Evolutionary conservation across 2,329 filamentous ascomycete genomes (phyloP), one percentile per base, ranked within the genome.

Genomic region (Colletotrichum musae): DNA sequence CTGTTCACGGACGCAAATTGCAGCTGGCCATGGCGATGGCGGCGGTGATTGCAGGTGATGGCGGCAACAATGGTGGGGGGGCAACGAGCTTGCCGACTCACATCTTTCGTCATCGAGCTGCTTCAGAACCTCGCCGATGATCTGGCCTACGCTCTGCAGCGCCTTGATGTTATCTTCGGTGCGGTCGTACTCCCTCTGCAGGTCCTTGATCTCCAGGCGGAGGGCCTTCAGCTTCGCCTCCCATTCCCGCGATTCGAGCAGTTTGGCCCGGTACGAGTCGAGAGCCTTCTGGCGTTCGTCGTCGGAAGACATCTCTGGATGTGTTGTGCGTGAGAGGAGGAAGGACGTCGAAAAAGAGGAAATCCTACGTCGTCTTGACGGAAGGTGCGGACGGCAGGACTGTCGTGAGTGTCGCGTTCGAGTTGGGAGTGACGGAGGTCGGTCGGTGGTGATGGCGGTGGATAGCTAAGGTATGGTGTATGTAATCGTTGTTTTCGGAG

Each of bases 141-240:
- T 99, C 85, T 99, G 96, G 58, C 96, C 96, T 64, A 99, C 96
- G 81, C 96, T 98, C 86, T 99, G 96, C 78, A 99, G 86, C 74
- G 96, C 96, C 87, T 99, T 99, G 87, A 99, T 98, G 85, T 98
- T 98, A 74, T 99, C 97, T 81, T 99, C 96, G 62, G 96, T 98
- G 74, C 95, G 91, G 81, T 99, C 95, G 78, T 95, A 99, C 77
- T 98, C 95, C 79, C 93, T 94, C 80, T 97, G 94, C 64, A 98
- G 84, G 70, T 93, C 94, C 86, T 98, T 99, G 82, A 99, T 98
- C 75, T 98, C 96, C 83, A 97, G 86, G 72, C 96, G 93, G 76
- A 99, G 86, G 61, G 92, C 90, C 86, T 98, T 99, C 71, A 99
- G 89, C 88, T 98, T 99, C 60, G 95, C 92, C 83, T 99, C 97